Evolutionary conservation across 257 asterid genomes (phyloP), one percentile per base, ranked within the genome.

Genomic region (Scutellaria galericulata): DNA sequence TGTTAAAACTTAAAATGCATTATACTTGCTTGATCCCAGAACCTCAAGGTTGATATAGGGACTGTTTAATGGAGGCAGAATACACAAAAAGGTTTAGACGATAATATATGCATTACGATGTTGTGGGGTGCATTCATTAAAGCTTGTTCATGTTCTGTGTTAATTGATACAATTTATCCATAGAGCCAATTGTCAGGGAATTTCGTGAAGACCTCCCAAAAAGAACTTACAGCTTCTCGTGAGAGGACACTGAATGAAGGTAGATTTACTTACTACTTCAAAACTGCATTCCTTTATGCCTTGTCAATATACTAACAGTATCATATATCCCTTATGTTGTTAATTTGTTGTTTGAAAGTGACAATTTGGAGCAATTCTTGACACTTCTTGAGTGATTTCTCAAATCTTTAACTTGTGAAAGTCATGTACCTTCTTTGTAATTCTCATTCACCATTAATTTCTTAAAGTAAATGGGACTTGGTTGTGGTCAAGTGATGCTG

Each of bases 141-240:
- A n/a, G 48, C 42, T 8, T 51, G 37, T 52, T 48, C 45, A 12
- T 20, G 0, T 62, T 53, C 56, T 61, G 22, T 65, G 9, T 46
- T 73, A 48, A 73, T 78, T 77, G 71, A 81, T 78, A 72, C 46
- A 53, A 27, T 5, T 58, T 55, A 64, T 79, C 68, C 66, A 13
- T 22, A 92, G 97, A 83, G 96, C 76, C 83, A 80, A 80, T 15
- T 90, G 76, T 68, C 89, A 18, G 97, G 98, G 45, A 80, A 8
- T 81, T 78, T 60, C 47, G 93, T 90, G 75, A 86, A 52, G 78
- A 74, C 91, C 10, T 5, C 77, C 72, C 84, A 80, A 71, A 68
- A 56, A 37, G 85, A 87, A 11, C 44, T 50, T 56, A 78, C 90
- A 64, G 83, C 55, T 74, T 88, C 97, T 72, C 87, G 85, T 20